Percentiles rank a stretch among this genome's conserved stretches.
Evolutionary conservation across 495 filamentous ascomycete species (phyloP).

Genomic region (Penicillium alfredii): DNA sequence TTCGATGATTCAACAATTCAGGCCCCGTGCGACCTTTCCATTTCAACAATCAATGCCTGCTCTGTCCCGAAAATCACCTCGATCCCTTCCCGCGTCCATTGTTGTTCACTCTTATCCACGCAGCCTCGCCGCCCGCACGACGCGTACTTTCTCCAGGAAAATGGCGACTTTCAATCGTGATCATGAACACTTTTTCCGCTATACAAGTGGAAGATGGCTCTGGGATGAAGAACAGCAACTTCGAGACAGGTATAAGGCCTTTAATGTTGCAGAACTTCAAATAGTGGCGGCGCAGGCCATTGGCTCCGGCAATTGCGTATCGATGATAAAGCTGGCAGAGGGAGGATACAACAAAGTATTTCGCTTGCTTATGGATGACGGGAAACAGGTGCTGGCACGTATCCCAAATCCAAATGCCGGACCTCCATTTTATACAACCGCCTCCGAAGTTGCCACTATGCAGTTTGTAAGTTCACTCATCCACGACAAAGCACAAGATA

Average conservation of each 20-base stretch:
- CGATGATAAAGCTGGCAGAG: conserved; percentile 30
- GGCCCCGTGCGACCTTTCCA: no score
- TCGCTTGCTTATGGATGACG: conserved; percentile 22
- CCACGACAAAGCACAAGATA: background rate
- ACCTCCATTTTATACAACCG: conserved; percentile 23
- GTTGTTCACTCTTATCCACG: no score
- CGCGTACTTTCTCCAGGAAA: no score
- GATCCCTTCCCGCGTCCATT: no score
- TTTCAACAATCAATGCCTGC: no score
- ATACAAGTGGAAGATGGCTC: conserved; percentile 30
- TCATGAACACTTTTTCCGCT: conserved; percentile 25
- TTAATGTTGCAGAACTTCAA: conserved; percentile 26
- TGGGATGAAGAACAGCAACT: conserved; percentile 30
- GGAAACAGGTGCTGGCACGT: conserved; percentile 21
- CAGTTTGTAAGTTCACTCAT: conserved; percentile 20
- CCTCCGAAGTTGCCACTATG: conserved; percentile 38
- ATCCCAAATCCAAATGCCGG: conserved; percentile 29
- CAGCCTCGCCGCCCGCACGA: no score
- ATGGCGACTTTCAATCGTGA: no score
- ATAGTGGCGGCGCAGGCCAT: conserved; percentile 13
- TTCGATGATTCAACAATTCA: no score
- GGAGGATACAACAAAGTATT: conserved; percentile 28
- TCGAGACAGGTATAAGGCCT: conserved; percentile 20
- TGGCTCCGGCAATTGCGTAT: conserved; percentile 9
- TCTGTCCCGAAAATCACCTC: no score